phyloP scores from a whole-genome alignment of 345 rosid species.

The Luvunga scandens region DNA sequence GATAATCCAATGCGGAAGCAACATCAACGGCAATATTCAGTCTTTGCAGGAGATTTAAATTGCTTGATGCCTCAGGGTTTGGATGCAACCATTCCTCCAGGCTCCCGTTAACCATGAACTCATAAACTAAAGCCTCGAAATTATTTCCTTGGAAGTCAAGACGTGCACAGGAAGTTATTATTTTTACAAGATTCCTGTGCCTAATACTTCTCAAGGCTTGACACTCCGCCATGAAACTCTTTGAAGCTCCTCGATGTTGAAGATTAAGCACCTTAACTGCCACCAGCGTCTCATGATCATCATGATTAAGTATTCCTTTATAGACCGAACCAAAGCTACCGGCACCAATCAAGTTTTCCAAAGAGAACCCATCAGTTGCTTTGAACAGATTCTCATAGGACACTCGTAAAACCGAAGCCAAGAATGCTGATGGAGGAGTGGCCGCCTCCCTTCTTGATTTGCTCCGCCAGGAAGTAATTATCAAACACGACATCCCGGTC shows the following conservation, averaged over 20 bases:
- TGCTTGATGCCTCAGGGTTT: background rate
- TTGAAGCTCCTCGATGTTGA: constrained; percentile 15
- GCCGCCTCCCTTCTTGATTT: constrained; percentile 11
- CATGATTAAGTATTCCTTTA: constrained; percentile 16
- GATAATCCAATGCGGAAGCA: constrained; percentile 18
- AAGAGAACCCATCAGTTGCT: constrained; percentile 26
- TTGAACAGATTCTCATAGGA: constrained; percentile 21
- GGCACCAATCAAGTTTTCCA: constrained; percentile 16
- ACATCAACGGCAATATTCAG: constrained; percentile 3
- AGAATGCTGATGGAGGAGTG: background rate
- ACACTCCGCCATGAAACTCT: constrained; percentile 31
- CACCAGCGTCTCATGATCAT: background rate
- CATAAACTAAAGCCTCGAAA: constrained; percentile 32
- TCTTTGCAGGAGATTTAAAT: background rate
- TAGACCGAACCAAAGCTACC: constrained; percentile 30
- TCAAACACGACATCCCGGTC: background rate
- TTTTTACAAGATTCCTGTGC: constrained; percentile 30
- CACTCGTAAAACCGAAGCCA: background rate
- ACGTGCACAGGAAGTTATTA: constrained; percentile 26
- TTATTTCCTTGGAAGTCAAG: constrained; percentile 21
- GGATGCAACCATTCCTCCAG: constrained; percentile 21
- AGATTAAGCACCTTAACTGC: constrained; percentile 6
- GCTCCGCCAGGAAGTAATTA: background rate
- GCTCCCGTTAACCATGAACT: constrained; percentile 15
- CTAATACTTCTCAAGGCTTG: constrained; percentile 20